Percentiles rank a stretch among this genome's conserved stretches.
Evolutionary conservation across 345 rosid species (phyloP).

Genomic region (Lumnitzera littorea): DNA sequence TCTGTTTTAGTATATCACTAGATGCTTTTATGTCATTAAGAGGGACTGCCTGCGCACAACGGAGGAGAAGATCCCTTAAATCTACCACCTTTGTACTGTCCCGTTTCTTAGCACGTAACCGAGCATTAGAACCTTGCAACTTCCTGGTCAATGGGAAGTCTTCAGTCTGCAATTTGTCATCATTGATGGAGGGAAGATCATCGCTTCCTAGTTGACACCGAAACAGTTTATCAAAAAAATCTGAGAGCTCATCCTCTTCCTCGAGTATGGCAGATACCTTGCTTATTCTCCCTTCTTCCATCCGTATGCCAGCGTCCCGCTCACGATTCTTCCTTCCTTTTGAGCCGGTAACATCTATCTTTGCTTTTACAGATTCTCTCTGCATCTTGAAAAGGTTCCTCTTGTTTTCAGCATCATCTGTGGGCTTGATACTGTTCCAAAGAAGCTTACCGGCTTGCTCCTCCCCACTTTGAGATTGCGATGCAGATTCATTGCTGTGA

Average conservation of each 20-base stretch:
- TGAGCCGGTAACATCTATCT: conserved; percentile 17
- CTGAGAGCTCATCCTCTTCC: conserved; percentile 42
- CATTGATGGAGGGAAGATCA: not conserved
- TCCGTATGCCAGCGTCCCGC: conserved; percentile 33
- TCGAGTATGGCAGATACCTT: conserved; percentile 39
- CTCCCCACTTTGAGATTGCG: conserved; percentile 22
- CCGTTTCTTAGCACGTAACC: conserved; percentile 16
- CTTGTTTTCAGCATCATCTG: conserved; percentile 15
- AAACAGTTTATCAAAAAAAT: conserved; percentile 51
- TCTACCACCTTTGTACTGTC: conserved; percentile 23
- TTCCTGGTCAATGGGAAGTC: conserved; percentile 10
- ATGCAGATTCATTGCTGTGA: conserved; percentile 21
- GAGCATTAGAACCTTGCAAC: conserved; percentile 10
- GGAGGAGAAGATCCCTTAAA: conserved; percentile 36
- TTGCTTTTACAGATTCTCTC: conserved; percentile 19
- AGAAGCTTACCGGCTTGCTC: conserved; percentile 32
- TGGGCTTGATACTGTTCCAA: conserved; percentile 11
- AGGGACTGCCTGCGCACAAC: conserved; percentile 40
- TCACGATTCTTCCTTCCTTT: conserved; percentile 50
- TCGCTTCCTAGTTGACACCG: conserved; percentile 10
- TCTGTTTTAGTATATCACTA: conserved; percentile 28
- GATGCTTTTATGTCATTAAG: conserved; percentile 20
- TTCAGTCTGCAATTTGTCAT: conserved; percentile 4
- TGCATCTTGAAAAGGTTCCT: conserved; percentile 10
- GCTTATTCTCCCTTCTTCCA: conserved; percentile 42